Evolutionary conservation across 2,329 filamentous ascomycete genomes (phyloP), one percentile per base, ranked within the genome.

Genomic region (Thielaviopsis ethacetica): DNA sequence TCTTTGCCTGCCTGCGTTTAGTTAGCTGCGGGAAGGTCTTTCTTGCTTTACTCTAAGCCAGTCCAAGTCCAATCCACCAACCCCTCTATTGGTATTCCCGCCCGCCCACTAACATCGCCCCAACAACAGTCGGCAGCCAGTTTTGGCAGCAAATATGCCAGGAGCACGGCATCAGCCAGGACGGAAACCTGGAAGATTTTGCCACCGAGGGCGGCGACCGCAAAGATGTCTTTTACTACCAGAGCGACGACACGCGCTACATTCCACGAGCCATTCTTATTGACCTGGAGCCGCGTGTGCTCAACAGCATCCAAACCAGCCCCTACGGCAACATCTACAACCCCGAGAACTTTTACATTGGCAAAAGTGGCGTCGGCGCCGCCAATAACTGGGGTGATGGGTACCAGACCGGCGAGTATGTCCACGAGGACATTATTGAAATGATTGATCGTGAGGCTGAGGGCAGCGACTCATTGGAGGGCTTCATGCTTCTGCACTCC

Each of bases 251-350:
- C 70, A 98, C 93, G 61, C 82, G 93, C 74, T 98, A 98, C 72
- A 97, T 98, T 65, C 93, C 93, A 12, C 83, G 93, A 68, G 91
- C 93, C 54, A 97, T 98, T 66, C 76, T 98, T 56, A 86, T 98
- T 63, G 93, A 98, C 70, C 77, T 98, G 47, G 93, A 98, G 72
- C 93, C 93, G 24, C 81, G 93, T 64, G 91, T 97, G 63, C 86
- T 98, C 68, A 87, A 97, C 69, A 77, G 83, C 62, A 98, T 98
- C 65, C 91, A 97, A 73, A 86, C 85, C 10, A 90, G 93, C 1
- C 85, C 91, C 0, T 98, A 98, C 76, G 89, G 86, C 71, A 97
- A 98, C 71, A 98, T 98, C 62, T 98, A 98, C 80, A 98, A 98
- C 70, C 93, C 93, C 0, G 93, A 98, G 72, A 98, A 98, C 76